phyloP scores from a whole-genome alignment of 208 protist genomes.

The Porcisia deanei region DNA sequence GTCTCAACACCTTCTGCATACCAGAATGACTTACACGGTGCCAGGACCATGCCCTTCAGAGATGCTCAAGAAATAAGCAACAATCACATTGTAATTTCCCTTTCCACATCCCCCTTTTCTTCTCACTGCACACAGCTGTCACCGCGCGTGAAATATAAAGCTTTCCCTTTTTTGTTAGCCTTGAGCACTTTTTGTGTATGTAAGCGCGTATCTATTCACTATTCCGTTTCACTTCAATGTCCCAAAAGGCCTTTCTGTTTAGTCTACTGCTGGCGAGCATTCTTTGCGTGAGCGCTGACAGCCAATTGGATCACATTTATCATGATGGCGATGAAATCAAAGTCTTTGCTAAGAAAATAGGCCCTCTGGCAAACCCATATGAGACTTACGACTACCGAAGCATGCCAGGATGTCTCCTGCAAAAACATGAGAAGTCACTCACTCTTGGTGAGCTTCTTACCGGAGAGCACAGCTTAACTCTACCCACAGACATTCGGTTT shows the following conservation, averaged over 20 bases:
- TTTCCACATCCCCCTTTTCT: not conserved
- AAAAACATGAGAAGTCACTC: slow-evolving; percentile 25
- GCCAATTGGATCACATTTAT: slow-evolving; percentile 6
- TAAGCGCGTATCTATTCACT: not conserved
- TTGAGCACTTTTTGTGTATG: not conserved
- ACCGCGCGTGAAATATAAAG: not conserved
- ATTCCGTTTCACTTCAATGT: no score
- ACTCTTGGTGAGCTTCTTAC: slow-evolving; percentile 84
- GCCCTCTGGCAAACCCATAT: slow-evolving; percentile 77
- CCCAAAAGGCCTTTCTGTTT: not conserved
- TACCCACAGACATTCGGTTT: slow-evolving; percentile 61
- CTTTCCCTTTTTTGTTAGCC: not conserved
- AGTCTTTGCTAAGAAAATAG: slow-evolving; percentile 24
- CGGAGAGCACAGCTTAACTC: slow-evolving; percentile 54
- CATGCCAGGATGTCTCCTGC: slow-evolving; percentile 73
- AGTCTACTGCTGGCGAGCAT: not conserved
- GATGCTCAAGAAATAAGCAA: not conserved
- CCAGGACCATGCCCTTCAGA: no score
- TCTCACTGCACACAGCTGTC: not conserved
- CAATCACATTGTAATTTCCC: not conserved
- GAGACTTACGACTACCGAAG: slow-evolving; percentile 94
- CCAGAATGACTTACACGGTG: not conserved
- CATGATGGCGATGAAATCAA: slow-evolving; percentile 4
- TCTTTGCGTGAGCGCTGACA: not conserved
- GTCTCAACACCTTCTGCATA: not conserved